These are phyloP conservation scores for Senna tora DNA, from an alignment of 306 rosid genomes.

Conservation along the genomic window DNA sequence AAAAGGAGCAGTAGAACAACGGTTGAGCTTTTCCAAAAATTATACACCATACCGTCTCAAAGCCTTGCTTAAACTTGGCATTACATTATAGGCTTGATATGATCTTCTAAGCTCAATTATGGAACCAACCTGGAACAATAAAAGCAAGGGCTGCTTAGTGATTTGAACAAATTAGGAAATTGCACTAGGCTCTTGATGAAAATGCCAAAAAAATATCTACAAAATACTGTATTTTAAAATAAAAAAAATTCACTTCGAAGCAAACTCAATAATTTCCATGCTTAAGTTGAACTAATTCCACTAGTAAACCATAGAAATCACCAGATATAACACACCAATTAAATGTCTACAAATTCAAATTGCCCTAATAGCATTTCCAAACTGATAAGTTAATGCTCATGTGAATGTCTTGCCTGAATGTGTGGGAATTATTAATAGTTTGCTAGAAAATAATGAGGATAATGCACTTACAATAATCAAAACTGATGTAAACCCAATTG, in stretches of 20 bases:
- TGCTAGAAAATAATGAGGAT: conserved; percentile 29
- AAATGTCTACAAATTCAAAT: conserved; percentile 25
- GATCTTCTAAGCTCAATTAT: conserved; percentile 97
- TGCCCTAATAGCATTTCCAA: conserved; percentile 16
- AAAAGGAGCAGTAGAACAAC: conserved; percentile 9
- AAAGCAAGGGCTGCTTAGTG: conserved; percentile 42
- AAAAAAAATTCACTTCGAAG: neutral
- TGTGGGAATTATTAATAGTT: conserved; percentile 2
- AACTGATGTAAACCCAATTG: conserved; percentile 94
- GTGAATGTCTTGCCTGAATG: conserved; percentile 17
- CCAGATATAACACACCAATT: conserved; percentile 19
- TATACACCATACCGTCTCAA: conserved; percentile 86
- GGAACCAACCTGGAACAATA: conserved; percentile 85
- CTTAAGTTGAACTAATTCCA: conserved; percentile 7
- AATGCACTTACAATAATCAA: conserved; percentile 82
- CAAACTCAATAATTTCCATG: conserved; percentile 23
- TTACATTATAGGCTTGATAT: conserved; percentile 94
- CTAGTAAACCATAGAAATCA: conserved; percentile 10
- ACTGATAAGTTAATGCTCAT: conserved; percentile 16
- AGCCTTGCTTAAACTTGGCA: conserved; percentile 95
- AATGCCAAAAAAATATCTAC: conserved; percentile 21
- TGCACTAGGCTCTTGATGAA: conserved; percentile 23
- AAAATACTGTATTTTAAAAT: neutral
- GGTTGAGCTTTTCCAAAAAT: conserved; percentile 37
- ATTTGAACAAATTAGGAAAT: conserved; percentile 30